phyloP scores from a whole-genome alignment of 2,329 filamentous ascomycete species.

The Talaromyces sp. region DNA sequence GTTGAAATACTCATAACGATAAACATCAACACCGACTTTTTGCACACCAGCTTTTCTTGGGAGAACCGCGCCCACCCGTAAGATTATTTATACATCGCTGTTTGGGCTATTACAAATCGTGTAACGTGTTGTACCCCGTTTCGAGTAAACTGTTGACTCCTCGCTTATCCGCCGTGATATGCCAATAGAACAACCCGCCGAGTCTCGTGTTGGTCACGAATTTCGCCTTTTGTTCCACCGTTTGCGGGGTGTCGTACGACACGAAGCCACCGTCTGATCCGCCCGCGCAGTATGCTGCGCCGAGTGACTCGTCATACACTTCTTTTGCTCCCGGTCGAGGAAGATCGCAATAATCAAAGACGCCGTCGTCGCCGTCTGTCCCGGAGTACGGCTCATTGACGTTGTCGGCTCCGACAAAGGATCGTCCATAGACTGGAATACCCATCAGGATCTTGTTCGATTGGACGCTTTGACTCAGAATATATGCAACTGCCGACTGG shows the following conservation, averaged over 20 bases:
- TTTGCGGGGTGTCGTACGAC: constrained; percentile 75
- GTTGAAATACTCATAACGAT: neutral
- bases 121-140: constrained; percentile 58
- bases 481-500: constrained; percentile 65
- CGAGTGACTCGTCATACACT: constrained; percentile 63
- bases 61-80: neutral
- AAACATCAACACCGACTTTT: neutral
- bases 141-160: constrained; percentile 59
- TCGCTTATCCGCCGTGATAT: constrained; percentile 68
- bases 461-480: constrained; percentile 65
- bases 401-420: constrained; percentile 65
- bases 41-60: neutral
- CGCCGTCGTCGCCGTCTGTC: constrained; percentile 62
- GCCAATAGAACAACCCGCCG: constrained; percentile 79
- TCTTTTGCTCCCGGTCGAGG: constrained; percentile 64
- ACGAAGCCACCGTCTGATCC: constrained; percentile 72
- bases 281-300: constrained; percentile 68
- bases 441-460: constrained; percentile 71
- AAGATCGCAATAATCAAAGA: constrained; percentile 71
- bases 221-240: constrained; percentile 70
- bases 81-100: constrained; percentile 3
- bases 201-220: constrained; percentile 71
- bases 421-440: constrained; percentile 72
- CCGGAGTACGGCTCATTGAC: constrained; percentile 61
- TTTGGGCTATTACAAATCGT: constrained; percentile 35